phyloP scores from a whole-genome alignment of 768 basidiomycete genomes.

The Pleurotus pulmonarius region DNA sequence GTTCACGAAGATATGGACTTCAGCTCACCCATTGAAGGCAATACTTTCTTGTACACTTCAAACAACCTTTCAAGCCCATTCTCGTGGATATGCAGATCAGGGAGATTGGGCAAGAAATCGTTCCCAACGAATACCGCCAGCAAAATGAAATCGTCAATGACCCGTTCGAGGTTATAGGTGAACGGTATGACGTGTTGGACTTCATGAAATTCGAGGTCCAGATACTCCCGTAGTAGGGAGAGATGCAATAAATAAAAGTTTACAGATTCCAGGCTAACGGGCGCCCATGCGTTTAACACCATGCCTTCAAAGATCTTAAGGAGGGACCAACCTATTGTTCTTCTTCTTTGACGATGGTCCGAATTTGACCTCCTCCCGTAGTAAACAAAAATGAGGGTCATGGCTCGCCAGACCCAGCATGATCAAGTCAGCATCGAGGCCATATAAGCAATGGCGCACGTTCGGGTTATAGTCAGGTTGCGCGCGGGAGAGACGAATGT shows the following conservation, averaged over 20 bases:
- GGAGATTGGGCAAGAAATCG: constrained; percentile 94
- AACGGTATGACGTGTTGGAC: constrained; percentile 69
- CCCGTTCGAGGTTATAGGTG: constrained; percentile 83
- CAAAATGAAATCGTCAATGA: constrained; percentile 98
- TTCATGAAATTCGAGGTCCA: constrained; percentile 89
- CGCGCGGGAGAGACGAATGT: constrained; percentile 90
- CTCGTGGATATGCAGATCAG: constrained; percentile 96
- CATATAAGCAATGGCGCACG: constrained; percentile 95
- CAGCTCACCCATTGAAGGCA: constrained; percentile 67
- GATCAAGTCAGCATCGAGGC: constrained; percentile 96
- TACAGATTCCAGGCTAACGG: constrained; percentile 59
- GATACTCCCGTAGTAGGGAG: constrained; percentile 93
- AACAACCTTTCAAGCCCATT: constrained; percentile 92
- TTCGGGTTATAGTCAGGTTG: constrained; percentile 97
- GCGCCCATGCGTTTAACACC: constrained; percentile 16
- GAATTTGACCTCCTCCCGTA: constrained; percentile 98
- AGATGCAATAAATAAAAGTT: constrained; percentile 96
- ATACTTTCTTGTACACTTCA: constrained; percentile 90
- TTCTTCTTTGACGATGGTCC: constrained; percentile 79
- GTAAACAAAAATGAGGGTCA: constrained; percentile 96
- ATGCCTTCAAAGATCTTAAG: background rate
- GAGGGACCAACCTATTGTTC: constrained; percentile 38
- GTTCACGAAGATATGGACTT: background rate
- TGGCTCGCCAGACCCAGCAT: constrained; percentile 97
- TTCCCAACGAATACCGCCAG: constrained; percentile 97